phyloP scores from a whole-genome alignment of 2,329 filamentous ascomycete species.

The Aspergillus tanneri region DNA sequence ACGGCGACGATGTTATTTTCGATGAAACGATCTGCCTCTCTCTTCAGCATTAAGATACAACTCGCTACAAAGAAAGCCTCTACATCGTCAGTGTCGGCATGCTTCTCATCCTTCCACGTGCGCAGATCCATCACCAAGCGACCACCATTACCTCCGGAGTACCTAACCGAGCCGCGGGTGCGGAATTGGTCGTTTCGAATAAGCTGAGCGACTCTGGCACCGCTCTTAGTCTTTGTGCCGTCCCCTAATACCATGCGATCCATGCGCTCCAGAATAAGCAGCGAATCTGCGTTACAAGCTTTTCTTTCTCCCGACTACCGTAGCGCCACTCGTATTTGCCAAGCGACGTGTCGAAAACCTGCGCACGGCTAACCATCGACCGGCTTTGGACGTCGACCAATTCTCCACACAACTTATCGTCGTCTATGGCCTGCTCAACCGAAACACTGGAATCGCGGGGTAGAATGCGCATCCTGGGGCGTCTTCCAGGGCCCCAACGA shows the following conservation, averaged over 20 bases:
- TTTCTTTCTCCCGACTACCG: neutral
- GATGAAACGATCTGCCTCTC: neutral
- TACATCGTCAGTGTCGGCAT: neutral
- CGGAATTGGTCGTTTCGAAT: neutral
- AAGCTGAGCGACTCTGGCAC: neutral
- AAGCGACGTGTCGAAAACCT: neutral
- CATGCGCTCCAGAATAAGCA: neutral
- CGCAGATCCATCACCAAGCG: neutral
- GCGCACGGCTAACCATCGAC: conserved; percentile 2
- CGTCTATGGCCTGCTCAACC: conserved; percentile 2
- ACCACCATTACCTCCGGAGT: neutral
- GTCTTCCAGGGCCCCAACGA: neutral
- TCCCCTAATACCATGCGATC: neutral
- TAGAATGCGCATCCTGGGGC: neutral
- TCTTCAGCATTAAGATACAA: neutral
- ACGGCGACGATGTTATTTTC: neutral
- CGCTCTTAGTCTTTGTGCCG: neutral
- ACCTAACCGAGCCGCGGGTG: neutral
- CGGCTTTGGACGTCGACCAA: conserved; percentile 1
- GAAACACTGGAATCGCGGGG: neutral
- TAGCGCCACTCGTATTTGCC: neutral
- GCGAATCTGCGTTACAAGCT: neutral
- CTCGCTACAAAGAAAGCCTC: neutral
- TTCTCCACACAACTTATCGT: neutral
- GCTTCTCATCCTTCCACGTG: neutral